Conservation (phyloP, 1,139 yeast genomes). For the Taphrina populina region DNA sequence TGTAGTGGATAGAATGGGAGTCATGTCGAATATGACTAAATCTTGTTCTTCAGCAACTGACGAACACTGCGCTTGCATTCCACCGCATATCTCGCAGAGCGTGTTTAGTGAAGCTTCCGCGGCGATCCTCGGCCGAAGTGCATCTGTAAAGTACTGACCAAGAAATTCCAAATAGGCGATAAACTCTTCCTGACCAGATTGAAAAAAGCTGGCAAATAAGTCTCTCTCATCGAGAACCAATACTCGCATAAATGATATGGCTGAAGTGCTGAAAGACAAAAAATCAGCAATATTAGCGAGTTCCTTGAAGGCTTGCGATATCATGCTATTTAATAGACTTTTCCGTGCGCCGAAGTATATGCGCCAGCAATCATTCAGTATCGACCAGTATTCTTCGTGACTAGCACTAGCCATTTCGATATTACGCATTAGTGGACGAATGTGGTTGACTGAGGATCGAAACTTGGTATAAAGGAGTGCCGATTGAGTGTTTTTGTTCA, state of each 20-base stretch:
- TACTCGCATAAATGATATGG: conserved; percentile 58
- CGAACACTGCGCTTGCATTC: conserved; percentile 66
- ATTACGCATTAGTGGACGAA: conserved; percentile 54
- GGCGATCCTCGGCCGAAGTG: conserved; percentile 61
- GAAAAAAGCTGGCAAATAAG: conserved; percentile 59
- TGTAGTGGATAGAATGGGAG: conserved; percentile 50
- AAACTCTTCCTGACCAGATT: conserved; percentile 46
- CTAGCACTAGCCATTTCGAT: conserved; percentile 53
- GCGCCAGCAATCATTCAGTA: conserved; percentile 63
- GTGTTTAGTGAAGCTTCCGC: conserved; percentile 64
- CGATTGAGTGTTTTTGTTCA: conserved; percentile 50
- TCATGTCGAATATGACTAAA: conserved; percentile 24
- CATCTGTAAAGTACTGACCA: conserved; percentile 74
- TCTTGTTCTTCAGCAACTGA: conserved; percentile 45
- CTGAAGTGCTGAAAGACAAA: conserved; percentile 53
- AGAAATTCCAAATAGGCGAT: conserved; percentile 60
- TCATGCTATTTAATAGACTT: conserved; percentile 51
- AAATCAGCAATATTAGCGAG: conserved; percentile 40
- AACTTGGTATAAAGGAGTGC: conserved; percentile 66
- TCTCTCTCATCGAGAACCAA: conserved; percentile 61
- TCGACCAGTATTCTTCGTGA: conserved; percentile 63
- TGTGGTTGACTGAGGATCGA: conserved; percentile 49
- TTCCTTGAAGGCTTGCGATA: conserved; percentile 42
- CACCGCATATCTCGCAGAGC: conserved; percentile 71
- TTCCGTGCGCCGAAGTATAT: conserved; percentile 62